phyloP scores from a whole-genome alignment of 495 filamentous ascomycete genomes.

The Xylona heveae region DNA sequence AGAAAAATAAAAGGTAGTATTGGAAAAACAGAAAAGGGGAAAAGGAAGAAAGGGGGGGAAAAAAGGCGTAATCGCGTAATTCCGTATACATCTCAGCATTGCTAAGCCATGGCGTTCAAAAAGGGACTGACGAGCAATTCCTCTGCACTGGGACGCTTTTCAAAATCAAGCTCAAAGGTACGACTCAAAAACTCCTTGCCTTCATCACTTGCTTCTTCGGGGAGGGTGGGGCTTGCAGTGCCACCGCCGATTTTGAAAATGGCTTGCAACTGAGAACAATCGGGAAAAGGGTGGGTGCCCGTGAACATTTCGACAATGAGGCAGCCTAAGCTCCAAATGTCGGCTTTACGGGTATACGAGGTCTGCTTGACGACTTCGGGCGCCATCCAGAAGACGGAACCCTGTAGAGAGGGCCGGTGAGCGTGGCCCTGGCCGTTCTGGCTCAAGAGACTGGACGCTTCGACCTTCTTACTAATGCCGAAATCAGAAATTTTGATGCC shows the following conservation, averaged over 20 bases:
- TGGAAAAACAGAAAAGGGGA: too few relatives aligned
- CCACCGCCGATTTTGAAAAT: conserved; percentile 95
- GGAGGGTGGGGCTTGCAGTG: conserved; percentile 74
- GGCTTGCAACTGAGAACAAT: conserved; percentile 90
- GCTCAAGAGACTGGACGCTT: conserved; percentile 42
- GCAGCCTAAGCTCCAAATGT: conserved; percentile 96
- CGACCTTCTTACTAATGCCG: conserved; percentile 93
- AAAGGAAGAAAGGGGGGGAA: too few relatives aligned
- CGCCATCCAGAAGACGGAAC: conserved; percentile 99
- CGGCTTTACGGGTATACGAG: conserved; percentile 95
- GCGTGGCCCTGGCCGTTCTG: conserved; percentile 33
- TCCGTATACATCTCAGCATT: too few relatives aligned
- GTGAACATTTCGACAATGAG: conserved; percentile 99
- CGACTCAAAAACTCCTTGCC: conserved; percentile 66
- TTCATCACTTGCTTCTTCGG: conserved; percentile 65
- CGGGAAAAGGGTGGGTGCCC: conserved; percentile 85
- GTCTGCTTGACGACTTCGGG: conserved; percentile 97
- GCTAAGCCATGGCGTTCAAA: conserved; percentile 36
- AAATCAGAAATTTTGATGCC: conserved; percentile 98
- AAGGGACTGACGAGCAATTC: conserved; percentile 70
- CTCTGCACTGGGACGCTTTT: conserved; percentile 75
- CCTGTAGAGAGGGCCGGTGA: conserved; percentile 81
- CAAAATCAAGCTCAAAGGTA: conserved; percentile 91
- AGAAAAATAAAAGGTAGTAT: too few relatives aligned
- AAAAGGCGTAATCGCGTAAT: too few relatives aligned